A percentile compares a stretch with the other conserved stretches of the same genome.
Evolutionary conservation across 768 basidiomycete genomes (phyloP).

Genomic region (Cystofilobasidium macerans): DNA sequence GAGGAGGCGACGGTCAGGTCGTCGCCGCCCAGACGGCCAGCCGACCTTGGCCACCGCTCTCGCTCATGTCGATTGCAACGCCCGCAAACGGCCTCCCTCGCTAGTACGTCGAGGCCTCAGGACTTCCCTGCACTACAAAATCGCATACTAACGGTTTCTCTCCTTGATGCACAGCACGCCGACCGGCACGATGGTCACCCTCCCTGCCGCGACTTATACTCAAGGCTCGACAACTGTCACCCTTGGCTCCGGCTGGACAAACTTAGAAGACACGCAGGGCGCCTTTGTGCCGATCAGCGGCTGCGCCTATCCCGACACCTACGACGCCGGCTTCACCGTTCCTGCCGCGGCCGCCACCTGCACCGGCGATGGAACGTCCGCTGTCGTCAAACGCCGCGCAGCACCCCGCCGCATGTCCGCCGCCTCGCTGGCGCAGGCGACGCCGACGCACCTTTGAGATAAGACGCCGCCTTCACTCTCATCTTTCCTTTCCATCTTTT

Average conservation of each 20-base stretch:
- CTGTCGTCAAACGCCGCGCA: not conserved
- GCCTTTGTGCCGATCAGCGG: conserved; percentile 54
- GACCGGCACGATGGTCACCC: conserved; percentile 49
- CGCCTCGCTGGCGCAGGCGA: too few relatives aligned
- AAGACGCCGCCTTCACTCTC: too few relatives aligned
- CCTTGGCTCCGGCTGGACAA: conserved; percentile 1
- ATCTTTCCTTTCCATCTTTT: too few relatives aligned
- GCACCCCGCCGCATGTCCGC: too few relatives aligned
- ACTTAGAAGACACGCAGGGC: conserved; percentile 50
- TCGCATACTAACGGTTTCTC: conserved; percentile 34
- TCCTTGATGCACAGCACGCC: conserved; percentile 45
- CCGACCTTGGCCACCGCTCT: conserved; percentile 7
- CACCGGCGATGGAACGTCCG: not conserved
- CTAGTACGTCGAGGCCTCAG: not conserved
- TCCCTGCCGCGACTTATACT: conserved; percentile 35
- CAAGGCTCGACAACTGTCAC: conserved; percentile 25
- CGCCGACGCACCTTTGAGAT: too few relatives aligned
- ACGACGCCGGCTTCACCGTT: not conserved
- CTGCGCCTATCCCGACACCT: conserved; percentile 43
- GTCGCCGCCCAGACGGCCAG: not conserved
- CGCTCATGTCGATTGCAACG: not conserved
- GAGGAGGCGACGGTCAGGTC: conserved; percentile 1
- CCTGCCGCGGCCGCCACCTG: conserved; percentile 5
- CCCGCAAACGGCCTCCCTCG: conserved; percentile 6
- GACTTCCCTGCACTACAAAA: not conserved